Evolutionary conservation across 371 early-diverging fungal species (phyloP), one percentile per base, ranked within the genome.

Genomic region (Lichtheimia ornata): DNA sequence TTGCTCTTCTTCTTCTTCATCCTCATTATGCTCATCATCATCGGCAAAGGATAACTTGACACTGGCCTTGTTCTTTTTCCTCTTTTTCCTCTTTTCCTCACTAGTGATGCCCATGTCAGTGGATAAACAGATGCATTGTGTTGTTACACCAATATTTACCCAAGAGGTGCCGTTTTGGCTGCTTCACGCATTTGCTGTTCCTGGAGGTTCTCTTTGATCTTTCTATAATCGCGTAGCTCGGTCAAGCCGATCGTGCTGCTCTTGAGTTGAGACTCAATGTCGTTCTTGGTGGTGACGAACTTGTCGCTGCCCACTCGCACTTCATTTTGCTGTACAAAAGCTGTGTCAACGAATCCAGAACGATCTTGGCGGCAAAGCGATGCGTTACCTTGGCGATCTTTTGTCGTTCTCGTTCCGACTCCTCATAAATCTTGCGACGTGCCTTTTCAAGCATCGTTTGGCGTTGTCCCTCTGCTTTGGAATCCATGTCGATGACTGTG

Each of bases 191-290:
- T 79, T 61, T 93, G 89, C 62, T 91, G 84, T 60, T 93, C 90
- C 65, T 92, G 91, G 13, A 95, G 73, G 53, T 88, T 88, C 62
- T 87, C 87, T 50, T 90, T 77, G 65, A 93, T 95, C 62, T 91
- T 88, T 62, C 92, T 85, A 68, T 96, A 97, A 59, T 97, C 96
- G 59, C 91, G 90, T 18, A 96, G 79, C 62, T 89, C 81, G 2
- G 95, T 95, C 35, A 97, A 77, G 56, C 97, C 97, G 51, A 96
- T 84, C 2, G 97, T 96, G 58, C 90, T 88, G 43, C 83, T 85
- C 68, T 94, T 96, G 50, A 97, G 85, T 50, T 90, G 89, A 42
- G 85, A 83, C 62, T 97, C 97, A 12, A 91, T 87, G 62, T 84
- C 84, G 50, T 85, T 89, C 30, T 84, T 82, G 50, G 94, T 89